Percentiles rank a stretch among this genome's conserved stretches.
These are phyloP conservation scores for Metarhizium anisopliae DNA, from an alignment of 2,329 filamentous ascomycete genomes.

Conservation along the genomic window DNA sequence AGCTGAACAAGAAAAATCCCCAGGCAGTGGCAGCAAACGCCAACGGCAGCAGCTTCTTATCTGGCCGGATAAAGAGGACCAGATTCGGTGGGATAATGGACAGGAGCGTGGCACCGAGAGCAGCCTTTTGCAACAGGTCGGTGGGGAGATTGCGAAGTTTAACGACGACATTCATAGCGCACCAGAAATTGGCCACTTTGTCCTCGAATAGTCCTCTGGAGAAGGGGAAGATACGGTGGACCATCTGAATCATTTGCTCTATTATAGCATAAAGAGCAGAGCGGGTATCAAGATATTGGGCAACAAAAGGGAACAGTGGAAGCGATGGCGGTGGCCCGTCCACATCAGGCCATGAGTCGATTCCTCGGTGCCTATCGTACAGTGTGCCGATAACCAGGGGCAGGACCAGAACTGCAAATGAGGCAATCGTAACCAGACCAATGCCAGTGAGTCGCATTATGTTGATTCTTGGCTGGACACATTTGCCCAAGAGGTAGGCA, in stretches of 20 bases:
- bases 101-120: slow-evolving; percentile 63
- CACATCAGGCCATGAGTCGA: slow-evolving; percentile 46
- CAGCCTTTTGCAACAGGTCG: slow-evolving; percentile 63
- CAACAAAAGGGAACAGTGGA: slow-evolving; percentile 50
- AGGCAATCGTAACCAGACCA: slow-evolving; percentile 58
- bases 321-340: slow-evolving; percentile 52
- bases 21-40: slow-evolving; percentile 80
- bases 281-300: slow-evolving; percentile 49
- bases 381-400: slow-evolving; percentile 67
- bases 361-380: slow-evolving; percentile 58
- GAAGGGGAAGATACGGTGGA: slow-evolving; percentile 94
- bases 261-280: slow-evolving; percentile 66
- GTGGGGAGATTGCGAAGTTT: slow-evolving; percentile 73
- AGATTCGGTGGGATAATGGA: slow-evolving; percentile 73
- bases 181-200: slow-evolving; percentile 99
- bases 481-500: slow-evolving; percentile 80
- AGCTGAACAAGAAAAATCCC: slow-evolving; percentile 97
- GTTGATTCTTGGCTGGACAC: slow-evolving; percentile 65
- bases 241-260: slow-evolving; percentile 71
- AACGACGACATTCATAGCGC: slow-evolving; percentile 77
- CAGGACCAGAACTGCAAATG: slow-evolving; percentile 67
- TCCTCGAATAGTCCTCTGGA: slow-evolving; percentile 94
- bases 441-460: slow-evolving; percentile 64
- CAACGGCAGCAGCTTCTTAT: slow-evolving; percentile 66
- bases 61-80: slow-evolving; percentile 70